A percentile compares a stretch with the other conserved stretches of the same genome.
Evolutionary conservation across 495 filamentous ascomycete species (phyloP).

Genomic region (Niebla homalea): DNA sequence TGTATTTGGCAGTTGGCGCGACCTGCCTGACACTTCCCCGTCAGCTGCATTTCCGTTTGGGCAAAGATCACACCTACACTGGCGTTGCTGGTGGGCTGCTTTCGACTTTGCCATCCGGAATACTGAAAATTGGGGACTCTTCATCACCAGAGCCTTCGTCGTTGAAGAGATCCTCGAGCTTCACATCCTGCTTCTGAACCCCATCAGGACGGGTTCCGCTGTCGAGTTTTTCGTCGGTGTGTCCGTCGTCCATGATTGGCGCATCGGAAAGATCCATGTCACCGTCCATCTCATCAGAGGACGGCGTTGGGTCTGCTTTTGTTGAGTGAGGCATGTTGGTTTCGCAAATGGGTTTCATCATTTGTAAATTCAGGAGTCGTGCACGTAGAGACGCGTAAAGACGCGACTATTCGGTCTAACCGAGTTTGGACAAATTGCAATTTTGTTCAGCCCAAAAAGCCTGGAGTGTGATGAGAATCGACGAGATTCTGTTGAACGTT

Average conservation of each 20-base stretch:
- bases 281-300: background rate
- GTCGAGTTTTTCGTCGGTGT: background rate
- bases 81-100: conserved; percentile 31
- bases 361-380: too few relatives aligned
- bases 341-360: background rate
- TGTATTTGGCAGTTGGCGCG: conserved; percentile 25
- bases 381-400: too few relatives aligned
- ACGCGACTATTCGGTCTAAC: too few relatives aligned
- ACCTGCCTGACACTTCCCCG: conserved; percentile 14
- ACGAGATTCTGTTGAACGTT: too few relatives aligned
- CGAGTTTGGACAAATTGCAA: too few relatives aligned
- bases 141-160: conserved; percentile 63
- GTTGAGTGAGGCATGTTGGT: conserved; percentile 16
- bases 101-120: conserved; percentile 30
- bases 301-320: background rate
- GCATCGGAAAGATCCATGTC: conserved; percentile 13
- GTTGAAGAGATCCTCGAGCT: conserved; percentile 66
- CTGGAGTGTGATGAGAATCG: too few relatives aligned
- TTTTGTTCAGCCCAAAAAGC: too few relatives aligned
- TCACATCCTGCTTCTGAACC: conserved; percentile 32
- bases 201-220: background rate
- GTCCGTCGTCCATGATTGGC: background rate
- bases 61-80: conserved; percentile 23
- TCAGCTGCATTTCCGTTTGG: background rate
- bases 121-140: conserved; percentile 53